Percentiles rank a stretch among this genome's conserved stretches.
phyloP scores from a whole-genome alignment of 352 stramenopile species.

The Pythium guiyangense region DNA sequence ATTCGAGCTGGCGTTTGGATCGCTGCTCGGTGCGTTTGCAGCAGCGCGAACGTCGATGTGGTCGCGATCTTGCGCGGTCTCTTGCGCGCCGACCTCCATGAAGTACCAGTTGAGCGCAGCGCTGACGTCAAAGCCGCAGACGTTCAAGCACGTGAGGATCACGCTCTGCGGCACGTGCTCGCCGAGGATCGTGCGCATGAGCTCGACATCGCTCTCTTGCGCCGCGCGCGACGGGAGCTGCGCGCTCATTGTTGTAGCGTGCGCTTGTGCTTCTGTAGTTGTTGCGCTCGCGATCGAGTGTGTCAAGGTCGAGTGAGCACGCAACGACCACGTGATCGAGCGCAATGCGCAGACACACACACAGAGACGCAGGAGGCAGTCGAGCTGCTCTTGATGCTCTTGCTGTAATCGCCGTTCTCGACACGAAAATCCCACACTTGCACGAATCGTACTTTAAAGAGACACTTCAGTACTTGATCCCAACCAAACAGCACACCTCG shows the following conservation, averaged over 20 bases:
- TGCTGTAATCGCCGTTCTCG: too few relatives aligned
- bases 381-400: too few relatives aligned
- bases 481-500: too few relatives aligned
- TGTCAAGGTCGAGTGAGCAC: background rate
- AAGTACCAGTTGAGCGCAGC: constrained; percentile 88
- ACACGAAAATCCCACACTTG: too few relatives aligned
- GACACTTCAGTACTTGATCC: too few relatives aligned
- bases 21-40: background rate
- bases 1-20: background rate
- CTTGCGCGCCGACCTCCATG: constrained; percentile 50
- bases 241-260: constrained; percentile 2
- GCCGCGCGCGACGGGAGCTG: constrained; percentile 9
- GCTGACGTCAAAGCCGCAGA: constrained; percentile 80
- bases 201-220: constrained; percentile 69
- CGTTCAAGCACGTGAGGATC: constrained; percentile 81
- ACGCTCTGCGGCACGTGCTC: constrained; percentile 83
- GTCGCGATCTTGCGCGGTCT: constrained; percentile 8
- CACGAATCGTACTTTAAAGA: too few relatives aligned
- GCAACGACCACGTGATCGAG: background rate
- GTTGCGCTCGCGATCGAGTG: background rate
- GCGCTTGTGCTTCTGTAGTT: background rate
- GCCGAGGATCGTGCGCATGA: constrained; percentile 86
- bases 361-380: too few relatives aligned
- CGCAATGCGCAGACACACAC: too few relatives aligned
- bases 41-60: background rate